A percentile compares a stretch with the other conserved stretches of the same genome.
Conservation (phyloP, 2,329 filamentous ascomycete species). For the Phialophora chinensis region DNA sequence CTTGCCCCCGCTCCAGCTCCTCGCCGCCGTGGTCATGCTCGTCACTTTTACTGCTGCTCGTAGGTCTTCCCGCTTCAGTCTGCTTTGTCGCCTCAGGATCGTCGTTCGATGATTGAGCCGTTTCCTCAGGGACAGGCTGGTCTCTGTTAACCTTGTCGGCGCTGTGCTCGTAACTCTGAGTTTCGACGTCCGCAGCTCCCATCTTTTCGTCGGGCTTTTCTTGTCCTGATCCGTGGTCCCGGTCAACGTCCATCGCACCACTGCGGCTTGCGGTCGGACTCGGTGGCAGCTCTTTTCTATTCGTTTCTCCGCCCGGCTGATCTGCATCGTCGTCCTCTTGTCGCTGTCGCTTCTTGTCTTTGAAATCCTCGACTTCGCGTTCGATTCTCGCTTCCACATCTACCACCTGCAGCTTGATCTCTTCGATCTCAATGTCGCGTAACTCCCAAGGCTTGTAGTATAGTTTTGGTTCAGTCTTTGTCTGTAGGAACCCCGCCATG, state of each 20-base stretch:
- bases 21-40: conserved; percentile 72
- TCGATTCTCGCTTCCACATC: conserved; percentile 69
- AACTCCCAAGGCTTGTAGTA: conserved; percentile 87
- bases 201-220: conserved; percentile 3
- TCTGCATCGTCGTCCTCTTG: conserved; percentile 15
- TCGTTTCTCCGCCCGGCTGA: conserved; percentile 17
- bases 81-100: conserved; percentile 42
- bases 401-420: conserved; percentile 72
- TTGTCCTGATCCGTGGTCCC: neutral
- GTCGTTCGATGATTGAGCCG: conserved; percentile 41
- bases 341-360: conserved; percentile 46
- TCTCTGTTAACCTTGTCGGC: neutral
- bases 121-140: neutral
- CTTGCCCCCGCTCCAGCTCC: conserved; percentile 80
- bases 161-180: neutral
- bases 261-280: neutral
- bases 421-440: conserved; percentile 69
- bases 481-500: conserved; percentile 74
- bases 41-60: conserved; percentile 41
- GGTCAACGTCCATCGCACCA: neutral
- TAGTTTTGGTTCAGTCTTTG: conserved; percentile 74
- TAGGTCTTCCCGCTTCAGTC: conserved; percentile 38
- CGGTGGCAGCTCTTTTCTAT: conserved; percentile 9
- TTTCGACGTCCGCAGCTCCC: neutral
- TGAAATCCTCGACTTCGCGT: conserved; percentile 69